Percentiles rank a stretch among this genome's conserved stretches.
phyloP scores from a whole-genome alignment of 129 eudicot genomes.

The Helianthus tuberosus region DNA sequence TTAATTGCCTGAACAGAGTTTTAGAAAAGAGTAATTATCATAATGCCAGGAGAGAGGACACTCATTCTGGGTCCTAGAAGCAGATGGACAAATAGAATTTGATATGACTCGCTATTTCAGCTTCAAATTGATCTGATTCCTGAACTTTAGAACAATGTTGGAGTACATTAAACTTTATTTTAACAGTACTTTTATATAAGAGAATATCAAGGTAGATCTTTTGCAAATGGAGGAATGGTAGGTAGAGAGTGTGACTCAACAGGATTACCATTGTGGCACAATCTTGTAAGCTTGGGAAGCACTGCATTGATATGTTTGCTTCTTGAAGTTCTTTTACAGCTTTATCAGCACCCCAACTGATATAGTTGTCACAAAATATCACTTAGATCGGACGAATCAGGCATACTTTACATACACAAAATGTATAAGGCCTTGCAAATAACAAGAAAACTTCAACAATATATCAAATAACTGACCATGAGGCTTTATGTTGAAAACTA shows the following conservation, averaged over 20 bases:
- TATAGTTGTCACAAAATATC: constrained; percentile 13
- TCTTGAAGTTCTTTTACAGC: constrained; percentile 88
- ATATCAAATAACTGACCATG: constrained; percentile 53
- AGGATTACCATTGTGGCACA: constrained; percentile 73
- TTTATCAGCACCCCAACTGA: constrained; percentile 88
- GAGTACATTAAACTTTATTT: too few species aligned
- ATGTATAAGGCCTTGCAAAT: background rate
- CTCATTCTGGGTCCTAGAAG: background rate
- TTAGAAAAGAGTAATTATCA: constrained; percentile 3
- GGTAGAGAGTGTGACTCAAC: too few species aligned
- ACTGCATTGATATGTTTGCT: constrained; percentile 76
- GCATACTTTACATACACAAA: constrained; percentile 8
- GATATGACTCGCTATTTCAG: too few species aligned
- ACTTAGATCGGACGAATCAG: background rate
- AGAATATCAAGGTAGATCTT: too few species aligned
- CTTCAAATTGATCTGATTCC: too few species aligned
- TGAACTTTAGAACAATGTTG: too few species aligned
- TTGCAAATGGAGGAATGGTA: too few species aligned
- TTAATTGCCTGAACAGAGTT: constrained; percentile 60
- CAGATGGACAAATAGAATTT: too few species aligned
- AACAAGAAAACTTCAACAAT: background rate
- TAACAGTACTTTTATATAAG: too few species aligned
- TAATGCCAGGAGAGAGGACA: background rate
- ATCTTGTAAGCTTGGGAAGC: constrained; percentile 73
- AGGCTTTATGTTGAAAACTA: constrained; percentile 70